Base-by-base conservation (phyloP, 2,329 filamentous ascomycete species). In the Sphaerostilbella broomeana region DNA sequence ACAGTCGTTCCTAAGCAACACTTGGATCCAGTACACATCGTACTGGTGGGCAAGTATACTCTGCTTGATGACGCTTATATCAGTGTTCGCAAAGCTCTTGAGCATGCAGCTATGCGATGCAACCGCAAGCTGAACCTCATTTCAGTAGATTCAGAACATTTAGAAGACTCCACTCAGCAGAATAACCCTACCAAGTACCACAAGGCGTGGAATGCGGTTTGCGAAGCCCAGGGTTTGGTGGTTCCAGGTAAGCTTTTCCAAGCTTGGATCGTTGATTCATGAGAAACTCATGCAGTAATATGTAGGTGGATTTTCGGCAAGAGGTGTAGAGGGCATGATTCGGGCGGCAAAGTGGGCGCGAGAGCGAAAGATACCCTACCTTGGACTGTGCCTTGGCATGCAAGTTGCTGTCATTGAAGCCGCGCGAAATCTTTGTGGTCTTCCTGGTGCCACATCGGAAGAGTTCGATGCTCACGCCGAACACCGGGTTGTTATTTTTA, bases 341-440 rank as follows among this genome's bases (percentile, higher is more conserved):
- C 70, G 78, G 40, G 85, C 84, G 3, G 83, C 84, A n/a, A 82
- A 81, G 48, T 95, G 85, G 81, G 89, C 90, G 2, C 81, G 92
- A 40, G 82, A 84, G 49, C 81, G 87, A 52, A 81, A 83, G 46
- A 77, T 77, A 4, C 88, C 88, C 2, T 95, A 84, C 64, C 73
- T 97, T 1, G 92, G 92, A 43, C 84, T 97, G 47, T 95, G 90
- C 59, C 70, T 95, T 16, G 88, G 88, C 42, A 87, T 95, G 81
- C 92, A 97, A 61, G 75, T 95, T 32, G 88, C 90, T 15, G 87
- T 95, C 32, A 84, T 95, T 50, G 89, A 97, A 62, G 86, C 79
- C 51, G 87, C 88, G 2, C 79, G 88, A 28, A 80, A 86, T 49
- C 68, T 90, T 1, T 84, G 79, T 62, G 76, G 75, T 19, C 71